Conservation (phyloP, 2,329 filamentous ascomycete species). For the Botrytis galanthina region DNA sequence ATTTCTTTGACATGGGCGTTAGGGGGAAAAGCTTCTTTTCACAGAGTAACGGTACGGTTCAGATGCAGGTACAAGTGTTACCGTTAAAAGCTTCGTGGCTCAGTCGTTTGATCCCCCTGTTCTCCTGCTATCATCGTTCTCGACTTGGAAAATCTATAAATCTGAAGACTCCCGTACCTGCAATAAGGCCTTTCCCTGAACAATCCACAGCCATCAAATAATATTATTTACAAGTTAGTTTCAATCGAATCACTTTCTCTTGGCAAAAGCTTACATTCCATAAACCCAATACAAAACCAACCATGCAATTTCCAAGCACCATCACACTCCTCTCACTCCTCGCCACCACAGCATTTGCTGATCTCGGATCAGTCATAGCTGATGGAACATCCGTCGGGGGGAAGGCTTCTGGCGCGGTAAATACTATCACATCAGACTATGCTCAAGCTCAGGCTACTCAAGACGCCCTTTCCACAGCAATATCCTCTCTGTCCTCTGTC, state of each 20-base stretch:
- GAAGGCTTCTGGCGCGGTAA: not conserved
- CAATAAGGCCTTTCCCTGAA: not conserved
- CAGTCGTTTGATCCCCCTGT: constrained; percentile 4
- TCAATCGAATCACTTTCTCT: not conserved
- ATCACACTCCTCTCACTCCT: constrained; percentile 3
- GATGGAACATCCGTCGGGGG: not conserved
- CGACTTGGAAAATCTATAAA: not conserved
- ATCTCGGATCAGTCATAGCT: not conserved
- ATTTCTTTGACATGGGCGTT: not conserved
- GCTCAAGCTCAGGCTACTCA: constrained; percentile 4
- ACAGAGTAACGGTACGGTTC: not conserved
- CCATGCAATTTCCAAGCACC: constrained; percentile 6
- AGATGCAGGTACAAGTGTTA: not conserved
- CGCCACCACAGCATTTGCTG: not conserved
- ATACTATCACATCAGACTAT: not conserved
- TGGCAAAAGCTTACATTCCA: not conserved
- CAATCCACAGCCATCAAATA: not conserved
- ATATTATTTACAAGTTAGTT: no score
- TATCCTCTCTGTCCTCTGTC: constrained; percentile 1
- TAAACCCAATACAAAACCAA: not conserved
- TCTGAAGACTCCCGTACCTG: not conserved
- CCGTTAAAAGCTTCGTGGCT: not conserved
- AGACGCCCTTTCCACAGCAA: not conserved
- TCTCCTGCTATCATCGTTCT: not conserved
- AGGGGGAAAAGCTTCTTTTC: not conserved